Evolutionary conservation across 306 rosid species (phyloP).

Genomic region (Cicer yamashitae): DNA sequence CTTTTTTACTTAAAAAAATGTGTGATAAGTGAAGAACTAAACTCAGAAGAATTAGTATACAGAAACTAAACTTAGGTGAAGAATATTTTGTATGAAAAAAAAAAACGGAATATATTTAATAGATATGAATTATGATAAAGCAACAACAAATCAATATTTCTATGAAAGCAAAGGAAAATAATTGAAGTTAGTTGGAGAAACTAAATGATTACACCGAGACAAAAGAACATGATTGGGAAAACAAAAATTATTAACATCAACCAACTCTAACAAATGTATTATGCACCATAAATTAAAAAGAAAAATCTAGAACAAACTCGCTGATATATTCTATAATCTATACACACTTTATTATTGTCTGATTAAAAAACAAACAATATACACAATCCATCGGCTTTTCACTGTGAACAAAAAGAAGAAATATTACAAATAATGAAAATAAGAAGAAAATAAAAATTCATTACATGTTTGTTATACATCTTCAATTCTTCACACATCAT

Average conservation of each 20-base stretch:
- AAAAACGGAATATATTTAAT: too few species aligned
- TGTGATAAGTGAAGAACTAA: too few species aligned
- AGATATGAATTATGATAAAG: background rate
- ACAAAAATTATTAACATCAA: background rate
- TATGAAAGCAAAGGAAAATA: slow-evolving; percentile 1
- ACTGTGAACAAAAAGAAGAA: background rate
- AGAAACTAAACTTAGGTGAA: too few species aligned
- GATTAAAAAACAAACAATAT: background rate
- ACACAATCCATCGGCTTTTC: background rate
- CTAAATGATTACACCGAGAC: background rate
- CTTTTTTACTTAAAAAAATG: too few species aligned
- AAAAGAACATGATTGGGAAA: background rate
- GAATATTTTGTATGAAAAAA: too few species aligned
- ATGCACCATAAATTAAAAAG: background rate
- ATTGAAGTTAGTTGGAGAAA: slow-evolving; percentile 22
- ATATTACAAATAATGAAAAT: slow-evolving; percentile 3
- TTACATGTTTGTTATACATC: slow-evolving; percentile 14
- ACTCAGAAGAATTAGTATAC: too few species aligned
- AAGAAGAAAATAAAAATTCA: background rate
- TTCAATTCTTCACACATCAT: slow-evolving; percentile 10
- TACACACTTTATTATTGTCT: background rate
- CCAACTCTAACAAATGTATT: background rate
- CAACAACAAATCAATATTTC: background rate
- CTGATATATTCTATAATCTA: background rate
- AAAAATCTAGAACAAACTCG: background rate